These are phyloP conservation scores for Grosmannia clavigera DNA, from an alignment of 2,329 filamentous ascomycete genomes.

Conservation along the genomic window DNA sequence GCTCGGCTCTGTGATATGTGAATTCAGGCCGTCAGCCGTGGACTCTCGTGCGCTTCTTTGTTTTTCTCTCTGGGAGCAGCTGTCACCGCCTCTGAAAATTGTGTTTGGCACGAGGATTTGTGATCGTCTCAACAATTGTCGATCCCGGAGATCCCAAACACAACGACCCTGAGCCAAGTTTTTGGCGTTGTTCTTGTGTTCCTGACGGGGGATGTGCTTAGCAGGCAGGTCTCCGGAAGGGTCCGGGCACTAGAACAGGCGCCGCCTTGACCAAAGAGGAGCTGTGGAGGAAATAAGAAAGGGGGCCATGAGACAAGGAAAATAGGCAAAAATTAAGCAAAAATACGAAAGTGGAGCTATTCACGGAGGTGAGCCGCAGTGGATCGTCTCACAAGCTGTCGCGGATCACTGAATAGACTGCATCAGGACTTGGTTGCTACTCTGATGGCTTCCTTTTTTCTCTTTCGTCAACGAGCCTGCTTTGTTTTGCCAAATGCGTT, in stretches of 20 bases:
- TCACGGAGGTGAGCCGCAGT: not conserved
- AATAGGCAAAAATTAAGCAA: not conserved
- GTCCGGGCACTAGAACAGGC: not conserved
- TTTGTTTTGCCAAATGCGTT: too few species aligned
- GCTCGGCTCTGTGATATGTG: too few species aligned
- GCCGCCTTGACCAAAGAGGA: not conserved
- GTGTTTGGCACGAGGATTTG: not conserved
- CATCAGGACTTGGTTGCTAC: not conserved
- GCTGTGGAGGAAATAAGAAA: not conserved
- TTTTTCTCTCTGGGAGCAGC: not conserved
- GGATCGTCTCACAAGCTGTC: constrained; percentile 9
- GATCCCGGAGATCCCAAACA: not conserved
- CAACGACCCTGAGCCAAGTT: not conserved
- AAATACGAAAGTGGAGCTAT: not conserved
- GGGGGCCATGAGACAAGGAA: not conserved
- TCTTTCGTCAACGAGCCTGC: not conserved
- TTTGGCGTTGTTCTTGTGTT: not conserved
- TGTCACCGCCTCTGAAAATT: not conserved
- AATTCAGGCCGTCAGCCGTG: too few species aligned
- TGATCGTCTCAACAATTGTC: not conserved
- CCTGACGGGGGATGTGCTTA: too few species aligned
- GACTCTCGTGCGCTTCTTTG: not conserved
- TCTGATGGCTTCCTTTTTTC: not conserved
- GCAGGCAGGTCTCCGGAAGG: too few species aligned
- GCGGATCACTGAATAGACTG: not conserved